Conservation (phyloP, 164 flowering plant species). For the Litsea cubeba region DNA sequence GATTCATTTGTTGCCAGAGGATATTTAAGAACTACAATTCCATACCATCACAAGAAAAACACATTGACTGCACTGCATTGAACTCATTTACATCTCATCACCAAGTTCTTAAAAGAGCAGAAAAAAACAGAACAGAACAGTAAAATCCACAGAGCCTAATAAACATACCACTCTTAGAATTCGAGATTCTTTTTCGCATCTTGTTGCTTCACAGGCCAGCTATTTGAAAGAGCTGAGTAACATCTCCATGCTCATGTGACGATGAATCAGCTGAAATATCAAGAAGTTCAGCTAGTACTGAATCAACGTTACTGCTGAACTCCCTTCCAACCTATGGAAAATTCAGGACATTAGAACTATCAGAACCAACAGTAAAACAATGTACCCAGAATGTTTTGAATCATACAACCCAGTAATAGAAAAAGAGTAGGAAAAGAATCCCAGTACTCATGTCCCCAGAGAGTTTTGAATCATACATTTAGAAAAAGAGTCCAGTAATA, state of each 20-base stretch:
- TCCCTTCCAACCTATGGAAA: slow-evolving; percentile 62
- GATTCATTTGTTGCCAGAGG: no score
- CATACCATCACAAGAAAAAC: no score
- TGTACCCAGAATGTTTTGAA: background rate
- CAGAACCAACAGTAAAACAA: background rate
- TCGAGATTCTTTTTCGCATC: slow-evolving; percentile 73
- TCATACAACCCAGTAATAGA: background rate
- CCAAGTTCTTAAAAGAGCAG: no score
- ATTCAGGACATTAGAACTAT: background rate
- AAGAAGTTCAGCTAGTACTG: slow-evolving; percentile 47
- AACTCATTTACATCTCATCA: no score
- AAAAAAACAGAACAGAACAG: no score
- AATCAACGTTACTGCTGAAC: slow-evolving; percentile 73
- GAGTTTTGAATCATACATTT: no score
- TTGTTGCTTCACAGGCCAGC: slow-evolving; percentile 93
- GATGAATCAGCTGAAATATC: slow-evolving; percentile 45
- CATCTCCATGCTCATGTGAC: slow-evolving; percentile 64
- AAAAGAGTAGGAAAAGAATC: background rate
- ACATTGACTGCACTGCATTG: no score
- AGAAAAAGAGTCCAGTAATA: background rate
- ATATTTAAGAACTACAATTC: no score
- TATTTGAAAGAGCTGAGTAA: slow-evolving; percentile 64
- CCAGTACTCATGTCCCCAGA: background rate
- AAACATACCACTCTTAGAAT: slow-evolving; percentile 75
- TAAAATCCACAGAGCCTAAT: no score